Percentiles rank a stretch among this genome's conserved stretches.
Conservation (phyloP, 225 moss, liverwort and hornwort species). For the Polytrichum formosum region DNA sequence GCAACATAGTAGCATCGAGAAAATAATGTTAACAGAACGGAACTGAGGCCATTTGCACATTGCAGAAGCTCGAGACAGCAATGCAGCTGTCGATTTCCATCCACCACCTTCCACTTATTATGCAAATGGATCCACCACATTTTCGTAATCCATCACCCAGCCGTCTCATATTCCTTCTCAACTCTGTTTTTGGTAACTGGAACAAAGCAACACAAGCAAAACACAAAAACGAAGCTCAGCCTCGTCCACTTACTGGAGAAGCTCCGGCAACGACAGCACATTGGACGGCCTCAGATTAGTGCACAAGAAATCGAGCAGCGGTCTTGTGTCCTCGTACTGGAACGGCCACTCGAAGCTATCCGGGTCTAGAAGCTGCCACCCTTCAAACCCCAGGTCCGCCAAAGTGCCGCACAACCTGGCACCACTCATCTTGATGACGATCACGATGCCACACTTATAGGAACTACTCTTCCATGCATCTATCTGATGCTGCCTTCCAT, state of each 20-base stretch:
- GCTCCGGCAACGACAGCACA: conserved; percentile 81
- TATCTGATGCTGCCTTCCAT: too few species aligned
- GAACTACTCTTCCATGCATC: too few species aligned
- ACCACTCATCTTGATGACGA: conserved; percentile 64
- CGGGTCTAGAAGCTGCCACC: conserved; percentile 88
- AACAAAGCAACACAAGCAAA: too few species aligned
- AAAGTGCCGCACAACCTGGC: conserved; percentile 82
- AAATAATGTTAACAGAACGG: not conserved
- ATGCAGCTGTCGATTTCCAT: too few species aligned
- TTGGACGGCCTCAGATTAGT: conserved; percentile 93
- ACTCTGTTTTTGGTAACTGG: too few species aligned
- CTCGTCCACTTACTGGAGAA: conserved; percentile 53
- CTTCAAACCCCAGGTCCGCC: conserved; percentile 89
- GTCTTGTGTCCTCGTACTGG: conserved; percentile 92
- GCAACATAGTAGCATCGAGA: too few species aligned
- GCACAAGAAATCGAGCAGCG: conserved; percentile 81
- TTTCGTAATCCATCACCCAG: too few species aligned
- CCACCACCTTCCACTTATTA: too few species aligned
- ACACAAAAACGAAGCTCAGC: not conserved
- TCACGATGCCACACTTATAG: too few species aligned
- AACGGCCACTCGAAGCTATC: conserved; percentile 99
- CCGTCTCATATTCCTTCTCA: too few species aligned
- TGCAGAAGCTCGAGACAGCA: too few species aligned
- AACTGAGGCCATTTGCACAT: not conserved
- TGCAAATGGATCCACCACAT: too few species aligned